These are phyloP conservation scores for Aspergillus pseudoviridinutans DNA, from an alignment of 2,329 filamentous ascomycete genomes.

Conservation along the genomic window DNA sequence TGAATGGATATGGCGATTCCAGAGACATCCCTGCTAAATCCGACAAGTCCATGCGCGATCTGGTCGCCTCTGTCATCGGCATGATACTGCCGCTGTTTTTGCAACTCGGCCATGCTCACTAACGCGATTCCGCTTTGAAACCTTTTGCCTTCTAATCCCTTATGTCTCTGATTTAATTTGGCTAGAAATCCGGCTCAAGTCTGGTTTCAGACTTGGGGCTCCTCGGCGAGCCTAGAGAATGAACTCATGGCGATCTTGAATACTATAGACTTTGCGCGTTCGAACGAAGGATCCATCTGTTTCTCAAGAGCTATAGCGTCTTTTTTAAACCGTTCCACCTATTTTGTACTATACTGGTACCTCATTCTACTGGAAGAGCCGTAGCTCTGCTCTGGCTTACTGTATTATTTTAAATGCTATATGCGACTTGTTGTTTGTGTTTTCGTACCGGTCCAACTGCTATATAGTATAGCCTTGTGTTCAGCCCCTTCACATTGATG, in stretches of 20 bases:
- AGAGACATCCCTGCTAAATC: conserved; percentile 31
- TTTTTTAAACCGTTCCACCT: neutral
- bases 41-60: conserved; percentile 42
- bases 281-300: neutral
- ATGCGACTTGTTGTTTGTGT: neutral
- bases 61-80: conserved; percentile 45
- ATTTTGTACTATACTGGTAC: neutral
- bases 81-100: conserved; percentile 46
- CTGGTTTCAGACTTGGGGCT: neutral
- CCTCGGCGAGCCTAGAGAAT: neutral
- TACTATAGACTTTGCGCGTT: conserved; percentile 17
- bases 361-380: neutral
- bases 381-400: neutral
- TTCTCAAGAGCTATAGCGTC: neutral
- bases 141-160: neutral
- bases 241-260: neutral
- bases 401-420: neutral
- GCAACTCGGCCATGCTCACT: conserved; percentile 47
- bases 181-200: neutral
- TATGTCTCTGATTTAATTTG: neutral
- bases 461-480: neutral
- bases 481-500: conserved; percentile 8
- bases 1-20: conserved; percentile 42
- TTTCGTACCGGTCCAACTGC: neutral
- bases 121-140: conserved; percentile 9